Evolutionary conservation across 2,329 filamentous ascomycete genomes (phyloP).

Genomic region (Penicillium sp.): DNA sequence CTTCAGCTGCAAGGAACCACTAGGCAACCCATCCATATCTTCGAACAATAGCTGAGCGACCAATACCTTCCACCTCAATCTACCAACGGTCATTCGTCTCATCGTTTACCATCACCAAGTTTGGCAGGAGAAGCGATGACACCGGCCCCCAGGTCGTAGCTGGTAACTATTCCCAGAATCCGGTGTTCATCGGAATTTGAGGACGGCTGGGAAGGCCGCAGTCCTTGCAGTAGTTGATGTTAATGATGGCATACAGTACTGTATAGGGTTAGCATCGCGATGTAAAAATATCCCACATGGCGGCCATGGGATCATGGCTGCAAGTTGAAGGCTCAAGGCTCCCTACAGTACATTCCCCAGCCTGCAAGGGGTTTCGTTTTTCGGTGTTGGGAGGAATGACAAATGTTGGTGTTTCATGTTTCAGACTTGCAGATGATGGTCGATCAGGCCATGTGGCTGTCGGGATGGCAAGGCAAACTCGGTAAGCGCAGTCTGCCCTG

Average conservation of each 20-base stretch:
- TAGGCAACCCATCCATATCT: neutral
- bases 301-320: neutral
- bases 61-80: neutral
- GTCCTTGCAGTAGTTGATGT: neutral
- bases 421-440: constrained; percentile 1
- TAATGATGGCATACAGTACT: neutral
- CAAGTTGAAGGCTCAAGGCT: neutral
- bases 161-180: neutral
- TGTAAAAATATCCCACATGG: constrained; percentile 2
- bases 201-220: neutral
- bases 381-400: neutral
- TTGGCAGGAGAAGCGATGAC: neutral
- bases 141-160: neutral
- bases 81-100: neutral
- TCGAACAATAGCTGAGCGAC: neutral
- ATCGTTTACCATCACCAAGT: neutral
- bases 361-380: neutral
- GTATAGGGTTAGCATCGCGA: neutral
- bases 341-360: neutral
- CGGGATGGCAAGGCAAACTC: constrained; percentile 1
- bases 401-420: constrained; percentile 6
- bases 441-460: constrained; percentile 5
- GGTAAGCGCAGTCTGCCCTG: neutral
- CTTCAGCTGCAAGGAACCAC: constrained; percentile 1
- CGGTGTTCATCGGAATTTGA: too few relatives aligned